Base-by-base conservation (phyloP, 2,329 filamentous ascomycete species). In the Aspergillus pseudonomiae region DNA sequence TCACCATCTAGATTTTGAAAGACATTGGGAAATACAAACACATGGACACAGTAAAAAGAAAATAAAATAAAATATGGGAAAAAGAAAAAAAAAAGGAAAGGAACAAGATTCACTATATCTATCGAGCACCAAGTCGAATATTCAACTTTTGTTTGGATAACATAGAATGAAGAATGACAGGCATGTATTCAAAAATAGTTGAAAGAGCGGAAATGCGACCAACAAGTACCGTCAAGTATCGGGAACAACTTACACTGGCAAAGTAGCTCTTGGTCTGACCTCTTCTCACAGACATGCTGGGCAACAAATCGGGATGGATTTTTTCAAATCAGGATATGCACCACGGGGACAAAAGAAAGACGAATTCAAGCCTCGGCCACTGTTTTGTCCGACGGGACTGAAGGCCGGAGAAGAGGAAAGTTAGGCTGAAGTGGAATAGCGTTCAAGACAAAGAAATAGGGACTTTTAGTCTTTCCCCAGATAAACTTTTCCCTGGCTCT, bases 241-340 rank as follows among this genome's bases (percentile, higher is more conserved):
- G 45, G n/a, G 43, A 36, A 30, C 30, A 46, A 75, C 76, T 75
- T 68, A 78, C 76, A 65, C 73, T 74, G 50, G 74, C 74, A 66
- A 74, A 76, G 60, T 73, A 78, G 63, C 71, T 77, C 67, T 75
- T 76, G 66, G 73, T 70, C 48, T 73, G 73, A 53, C 73, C 71
- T 61, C 73, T 70, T 52, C 71, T 73, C 60, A 70, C 67, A 50
- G 69, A 69, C 75, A 77, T 77, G 66, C 57, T 70, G 67, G 63
- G 39, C 54, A 61, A 50, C 34, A 55, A 54, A 55, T 36, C 30
- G 12, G 21, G 34, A 24, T 5, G n/a, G 50, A n/a, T 57, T 57
- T 52, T 21, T 55, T 60, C 34, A 11, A 62, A 55, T 34, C 30
- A 34, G 56, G 48, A 53, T 32, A 58, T 53, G 46, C 52, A 43